Percentiles rank a stretch among this genome's conserved stretches.
Conservation (phyloP, 2,329 filamentous ascomycete species). For the Aspergillus novoparasiticus region DNA sequence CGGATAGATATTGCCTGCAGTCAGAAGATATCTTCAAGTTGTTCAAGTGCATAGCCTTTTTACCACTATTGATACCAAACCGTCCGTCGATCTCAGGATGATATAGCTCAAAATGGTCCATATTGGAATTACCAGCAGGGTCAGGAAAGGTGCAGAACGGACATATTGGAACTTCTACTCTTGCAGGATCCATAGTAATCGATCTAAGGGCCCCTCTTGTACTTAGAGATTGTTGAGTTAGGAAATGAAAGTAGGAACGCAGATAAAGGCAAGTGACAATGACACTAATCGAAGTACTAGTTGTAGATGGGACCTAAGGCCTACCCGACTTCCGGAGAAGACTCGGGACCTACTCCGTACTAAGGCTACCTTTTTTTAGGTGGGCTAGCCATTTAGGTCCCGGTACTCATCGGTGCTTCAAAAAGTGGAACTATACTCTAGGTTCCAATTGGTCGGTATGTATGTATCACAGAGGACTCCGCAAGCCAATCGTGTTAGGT, state of each 20-base stretch:
- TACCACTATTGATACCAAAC: slow-evolving; percentile 25
- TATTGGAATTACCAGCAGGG: slow-evolving; percentile 40
- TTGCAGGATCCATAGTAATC: slow-evolving; percentile 23
- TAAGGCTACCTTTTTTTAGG: background rate
- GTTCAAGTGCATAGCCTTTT: background rate
- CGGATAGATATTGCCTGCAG: background rate
- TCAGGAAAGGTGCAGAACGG: slow-evolving; percentile 51
- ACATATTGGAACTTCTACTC: slow-evolving; percentile 31
- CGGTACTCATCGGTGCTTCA: background rate
- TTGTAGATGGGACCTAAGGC: background rate
- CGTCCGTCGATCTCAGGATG: slow-evolving; percentile 44
- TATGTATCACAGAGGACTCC: background rate
- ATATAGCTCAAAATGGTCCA: slow-evolving; percentile 48
- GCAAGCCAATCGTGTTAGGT: background rate
- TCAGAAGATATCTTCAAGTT: background rate
- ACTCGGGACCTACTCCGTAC: no score
- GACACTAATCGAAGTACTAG: background rate
- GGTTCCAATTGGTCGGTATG: background rate
- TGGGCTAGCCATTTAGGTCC: background rate
- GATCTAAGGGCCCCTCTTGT: background rate
- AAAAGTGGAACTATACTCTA: background rate
- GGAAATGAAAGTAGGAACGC: background rate
- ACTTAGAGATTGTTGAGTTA: background rate
- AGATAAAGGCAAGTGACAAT: background rate
- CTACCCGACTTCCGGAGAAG: background rate